Conservation (phyloP, 768 basidiomycete genomes). For the Phanerodontia chrysosporium region DNA sequence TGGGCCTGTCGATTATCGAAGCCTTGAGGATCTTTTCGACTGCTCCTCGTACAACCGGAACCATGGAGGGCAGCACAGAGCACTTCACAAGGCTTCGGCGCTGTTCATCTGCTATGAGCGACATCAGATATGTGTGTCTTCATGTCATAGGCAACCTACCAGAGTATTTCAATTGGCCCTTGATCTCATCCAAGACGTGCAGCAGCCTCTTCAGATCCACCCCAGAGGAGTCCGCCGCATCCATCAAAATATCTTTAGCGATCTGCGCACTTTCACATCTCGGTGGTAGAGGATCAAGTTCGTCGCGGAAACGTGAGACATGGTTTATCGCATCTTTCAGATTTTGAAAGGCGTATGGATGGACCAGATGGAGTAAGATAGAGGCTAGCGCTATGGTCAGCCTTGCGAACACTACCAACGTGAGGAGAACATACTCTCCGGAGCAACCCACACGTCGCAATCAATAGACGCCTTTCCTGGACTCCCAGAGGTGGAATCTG, state of each 20-base stretch:
- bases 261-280: constrained; percentile 60
- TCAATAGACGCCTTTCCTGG: not conserved
- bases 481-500: not conserved
- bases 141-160: constrained; percentile 16
- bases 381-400: constrained; percentile 17
- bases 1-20: constrained; percentile 55
- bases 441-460: not conserved
- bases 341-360: constrained; percentile 56
- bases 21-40: constrained; percentile 45
- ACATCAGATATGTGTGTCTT: not conserved
- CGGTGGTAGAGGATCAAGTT: constrained; percentile 48
- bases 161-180: constrained; percentile 23
- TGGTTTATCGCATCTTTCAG: constrained; percentile 48
- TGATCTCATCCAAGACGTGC: constrained; percentile 37
- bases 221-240: constrained; percentile 61
- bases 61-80: constrained; percentile 46
- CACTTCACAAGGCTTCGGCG: constrained; percentile 56
- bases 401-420: not conserved
- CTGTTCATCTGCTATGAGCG: constrained; percentile 43
- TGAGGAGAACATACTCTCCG: constrained; percentile 2
- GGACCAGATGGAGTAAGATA: constrained; percentile 56
- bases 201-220: constrained; percentile 54
- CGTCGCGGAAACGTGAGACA: constrained; percentile 54
- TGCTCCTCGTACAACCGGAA: constrained; percentile 37
- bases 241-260: constrained; percentile 58